phyloP scores from a whole-genome alignment of 2,329 filamentous ascomycete species.

The Ophiosphaerella narmari region DNA sequence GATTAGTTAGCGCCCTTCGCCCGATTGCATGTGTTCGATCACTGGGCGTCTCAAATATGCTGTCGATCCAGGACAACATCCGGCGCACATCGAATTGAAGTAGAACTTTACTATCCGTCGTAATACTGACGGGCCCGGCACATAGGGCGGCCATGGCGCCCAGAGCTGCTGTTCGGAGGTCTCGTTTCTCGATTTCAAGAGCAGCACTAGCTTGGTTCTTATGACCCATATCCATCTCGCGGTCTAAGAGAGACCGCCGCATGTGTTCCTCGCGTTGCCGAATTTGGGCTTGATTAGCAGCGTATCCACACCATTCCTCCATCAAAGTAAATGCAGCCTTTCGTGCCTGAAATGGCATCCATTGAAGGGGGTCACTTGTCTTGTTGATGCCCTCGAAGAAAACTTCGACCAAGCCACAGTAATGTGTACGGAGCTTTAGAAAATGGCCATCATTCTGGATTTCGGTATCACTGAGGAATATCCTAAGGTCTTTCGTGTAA shows the following conservation, averaged over 20 bases:
- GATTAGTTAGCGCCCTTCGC: slow-evolving; percentile 81
- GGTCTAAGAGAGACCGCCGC: slow-evolving; percentile 80
- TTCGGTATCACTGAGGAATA: slow-evolving; percentile 93
- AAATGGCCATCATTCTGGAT: slow-evolving; percentile 95
- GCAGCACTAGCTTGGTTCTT: slow-evolving; percentile 80
- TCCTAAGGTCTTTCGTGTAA: slow-evolving; percentile 88
- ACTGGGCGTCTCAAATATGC: slow-evolving; percentile 89
- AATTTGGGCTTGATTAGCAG: slow-evolving; percentile 84
- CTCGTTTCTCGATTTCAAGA: slow-evolving; percentile 96
- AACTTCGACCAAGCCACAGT: slow-evolving; percentile 91
- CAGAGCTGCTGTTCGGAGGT: slow-evolving; percentile 84
- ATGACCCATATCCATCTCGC: slow-evolving; percentile 73
- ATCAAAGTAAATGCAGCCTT: slow-evolving; percentile 95
- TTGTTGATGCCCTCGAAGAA: slow-evolving; percentile 89
- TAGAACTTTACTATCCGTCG: slow-evolving; percentile 82
- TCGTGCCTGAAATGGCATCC: slow-evolving; percentile 96
- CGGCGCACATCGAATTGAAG: slow-evolving; percentile 90
- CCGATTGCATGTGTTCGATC: slow-evolving; percentile 92
- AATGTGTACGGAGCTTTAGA: slow-evolving; percentile 87
- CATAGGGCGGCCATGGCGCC: slow-evolving; percentile 96
- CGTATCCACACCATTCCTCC: slow-evolving; percentile 99
- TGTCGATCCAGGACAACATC: slow-evolving; percentile 94
- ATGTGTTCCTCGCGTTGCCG: slow-evolving; percentile 83
- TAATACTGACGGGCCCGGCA: slow-evolving; percentile 79
- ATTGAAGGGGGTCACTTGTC: slow-evolving; percentile 81